Conservation (phyloP, 257 asterid species). For the Penstemon davidsonii region DNA sequence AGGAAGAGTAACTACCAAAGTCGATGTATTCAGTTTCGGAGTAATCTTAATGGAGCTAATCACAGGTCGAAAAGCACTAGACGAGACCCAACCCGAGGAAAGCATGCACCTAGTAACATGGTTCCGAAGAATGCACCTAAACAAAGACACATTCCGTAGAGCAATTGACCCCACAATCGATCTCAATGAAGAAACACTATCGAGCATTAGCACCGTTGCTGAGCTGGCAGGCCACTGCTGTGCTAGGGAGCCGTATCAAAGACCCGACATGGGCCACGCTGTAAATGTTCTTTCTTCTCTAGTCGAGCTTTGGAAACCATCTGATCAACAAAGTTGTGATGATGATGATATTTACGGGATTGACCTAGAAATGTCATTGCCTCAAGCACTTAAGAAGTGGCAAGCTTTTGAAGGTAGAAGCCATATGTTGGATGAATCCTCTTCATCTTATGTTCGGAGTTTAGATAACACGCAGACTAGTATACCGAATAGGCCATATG, state of each 20-base stretch:
- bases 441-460: slow-evolving; percentile 79
- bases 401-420: slow-evolving; percentile 73
- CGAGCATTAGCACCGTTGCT: slow-evolving; percentile 77
- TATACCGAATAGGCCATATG: slow-evolving; percentile 79
- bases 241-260: slow-evolving; percentile 84
- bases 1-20: slow-evolving; percentile 92
- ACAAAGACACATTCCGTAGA: slow-evolving; percentile 75
- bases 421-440: slow-evolving; percentile 55
- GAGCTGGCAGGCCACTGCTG: slow-evolving; percentile 93
- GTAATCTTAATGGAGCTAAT: slow-evolving; percentile 93
- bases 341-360: slow-evolving; percentile 61
- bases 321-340: slow-evolving; percentile 46
- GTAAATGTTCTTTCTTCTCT: slow-evolving; percentile 87
- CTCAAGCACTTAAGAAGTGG: slow-evolving; percentile 93
- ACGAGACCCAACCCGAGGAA: slow-evolving; percentile 92
- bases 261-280: slow-evolving; percentile 95
- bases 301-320: slow-evolving; percentile 90
- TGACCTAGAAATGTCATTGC: slow-evolving; percentile 88
- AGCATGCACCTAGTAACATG: slow-evolving; percentile 95
- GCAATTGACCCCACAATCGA: slow-evolving; percentile 84
- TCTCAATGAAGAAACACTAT: slow-evolving; percentile 61
- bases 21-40: slow-evolving; percentile 91
- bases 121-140: slow-evolving; percentile 83
- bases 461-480: slow-evolving; percentile 86
- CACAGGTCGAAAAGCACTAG: slow-evolving; percentile 88